phyloP scores from a whole-genome alignment of 75 land plant species.

The Pinus tabuliformis region DNA sequence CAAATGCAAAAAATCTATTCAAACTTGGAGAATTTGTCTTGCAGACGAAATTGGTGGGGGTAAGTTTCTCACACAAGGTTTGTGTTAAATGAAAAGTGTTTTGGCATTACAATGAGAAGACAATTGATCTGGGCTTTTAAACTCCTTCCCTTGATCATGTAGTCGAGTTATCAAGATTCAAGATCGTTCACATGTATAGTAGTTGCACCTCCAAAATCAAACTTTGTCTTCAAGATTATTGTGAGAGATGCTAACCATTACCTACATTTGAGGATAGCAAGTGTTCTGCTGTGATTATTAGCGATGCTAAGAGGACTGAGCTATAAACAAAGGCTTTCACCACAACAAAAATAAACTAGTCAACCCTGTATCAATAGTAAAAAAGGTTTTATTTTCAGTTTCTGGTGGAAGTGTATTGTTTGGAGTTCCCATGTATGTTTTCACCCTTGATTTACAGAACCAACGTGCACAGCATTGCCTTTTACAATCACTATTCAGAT shows the following conservation, averaged over 20 bases:
- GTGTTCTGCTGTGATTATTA: not conserved
- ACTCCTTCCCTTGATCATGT: not conserved
- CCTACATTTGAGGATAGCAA: not conserved
- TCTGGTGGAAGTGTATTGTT: too few relatives aligned
- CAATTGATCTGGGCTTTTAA: conserved; percentile 2
- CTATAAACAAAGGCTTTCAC: not conserved
- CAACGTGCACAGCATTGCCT: too few relatives aligned
- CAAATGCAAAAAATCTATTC: not conserved
- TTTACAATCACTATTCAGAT: too few relatives aligned
- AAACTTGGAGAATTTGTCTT: conserved; percentile 1
- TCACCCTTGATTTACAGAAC: too few relatives aligned
- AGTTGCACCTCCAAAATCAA: not conserved
- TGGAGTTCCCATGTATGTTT: too few relatives aligned
- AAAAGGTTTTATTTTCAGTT: not conserved
- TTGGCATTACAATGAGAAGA: conserved; percentile 2
- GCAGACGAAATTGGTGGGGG: not conserved
- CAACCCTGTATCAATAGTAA: not conserved
- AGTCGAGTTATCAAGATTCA: not conserved
- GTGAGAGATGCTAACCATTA: conserved; percentile 3
- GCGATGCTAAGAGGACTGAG: not conserved
- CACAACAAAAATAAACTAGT: not conserved
- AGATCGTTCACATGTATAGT: not conserved
- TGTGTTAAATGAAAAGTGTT: not conserved
- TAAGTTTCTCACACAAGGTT: not conserved
- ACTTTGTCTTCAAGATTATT: not conserved